phyloP scores from a whole-genome alignment of 768 basidiomycete species.

The Tricholoma hemisulphureum region DNA sequence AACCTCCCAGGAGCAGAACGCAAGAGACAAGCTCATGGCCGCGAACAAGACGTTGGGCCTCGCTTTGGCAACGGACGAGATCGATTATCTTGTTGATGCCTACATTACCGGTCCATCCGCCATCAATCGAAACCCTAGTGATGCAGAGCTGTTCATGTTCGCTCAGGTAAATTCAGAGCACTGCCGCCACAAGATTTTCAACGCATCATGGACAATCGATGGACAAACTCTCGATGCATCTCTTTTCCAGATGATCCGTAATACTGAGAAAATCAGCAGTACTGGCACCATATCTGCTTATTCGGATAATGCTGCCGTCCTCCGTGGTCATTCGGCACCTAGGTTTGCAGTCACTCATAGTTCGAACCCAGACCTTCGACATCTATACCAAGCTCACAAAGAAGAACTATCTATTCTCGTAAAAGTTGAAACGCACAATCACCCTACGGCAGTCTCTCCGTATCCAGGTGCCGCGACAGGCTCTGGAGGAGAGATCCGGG shows the following conservation, averaged over 20 bases:
- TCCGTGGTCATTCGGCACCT: conserved; percentile 72
- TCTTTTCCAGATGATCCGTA: conserved; percentile 96
- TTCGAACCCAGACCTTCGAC: conserved; percentile 22
- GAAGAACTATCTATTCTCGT: conserved; percentile 88
- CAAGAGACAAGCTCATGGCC: conserved; percentile 60
- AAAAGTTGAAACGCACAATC: conserved; percentile 99
- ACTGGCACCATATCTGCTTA: conserved; percentile 92
- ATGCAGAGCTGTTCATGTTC: conserved; percentile 99
- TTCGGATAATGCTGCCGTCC: conserved; percentile 96
- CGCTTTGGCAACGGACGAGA: conserved; percentile 85
- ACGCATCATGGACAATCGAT: conserved; percentile 93
- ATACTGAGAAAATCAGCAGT: conserved; percentile 79
- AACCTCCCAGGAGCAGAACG: conserved; percentile 46
- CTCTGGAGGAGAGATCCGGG: conserved; percentile 96
- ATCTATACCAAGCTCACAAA: conserved; percentile 52
- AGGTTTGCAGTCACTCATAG: conserved; percentile 61
- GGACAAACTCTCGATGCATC: conserved; percentile 60
- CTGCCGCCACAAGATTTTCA: conserved; percentile 99
- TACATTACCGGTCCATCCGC: conserved; percentile 71
- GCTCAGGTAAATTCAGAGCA: conserved; percentile 99
- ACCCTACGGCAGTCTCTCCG: conserved; percentile 97
- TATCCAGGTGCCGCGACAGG: conserved; percentile 99
- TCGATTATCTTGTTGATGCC: conserved; percentile 87
- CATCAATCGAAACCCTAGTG: conserved; percentile 84
- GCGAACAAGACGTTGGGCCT: conserved; percentile 89